Conservation (phyloP, 1,139 yeast species). For the Taphrina deformans region DNA sequence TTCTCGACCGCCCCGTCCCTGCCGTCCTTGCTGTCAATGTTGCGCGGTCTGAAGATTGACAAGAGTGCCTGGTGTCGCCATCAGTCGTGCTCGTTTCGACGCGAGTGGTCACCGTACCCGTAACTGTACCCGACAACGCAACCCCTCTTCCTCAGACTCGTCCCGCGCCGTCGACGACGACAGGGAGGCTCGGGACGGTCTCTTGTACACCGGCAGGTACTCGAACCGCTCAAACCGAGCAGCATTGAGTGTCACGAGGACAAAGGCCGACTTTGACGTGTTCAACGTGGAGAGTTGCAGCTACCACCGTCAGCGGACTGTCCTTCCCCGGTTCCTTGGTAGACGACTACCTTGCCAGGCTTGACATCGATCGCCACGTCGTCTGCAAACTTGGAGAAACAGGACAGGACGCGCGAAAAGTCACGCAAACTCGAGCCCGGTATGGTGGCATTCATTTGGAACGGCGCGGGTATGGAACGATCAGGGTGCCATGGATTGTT, state of each 20-base stretch:
- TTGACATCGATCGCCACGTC: constrained; percentile 37
- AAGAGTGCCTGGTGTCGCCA: constrained; percentile 33
- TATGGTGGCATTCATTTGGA: constrained; percentile 28
- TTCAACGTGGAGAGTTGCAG: constrained; percentile 36
- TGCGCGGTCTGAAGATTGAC: constrained; percentile 37
- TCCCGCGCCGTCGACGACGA: neutral
- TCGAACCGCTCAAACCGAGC: constrained; percentile 31
- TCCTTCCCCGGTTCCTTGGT: too few species aligned
- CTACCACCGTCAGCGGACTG: too few species aligned
- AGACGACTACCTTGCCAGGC: constrained; percentile 35
- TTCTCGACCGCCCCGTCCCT: constrained; percentile 38
- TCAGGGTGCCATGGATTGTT: too few species aligned
- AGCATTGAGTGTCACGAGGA: constrained; percentile 34
- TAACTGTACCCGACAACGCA: constrained; percentile 35
- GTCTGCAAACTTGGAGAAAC: constrained; percentile 34
- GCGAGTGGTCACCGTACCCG: constrained; percentile 4
- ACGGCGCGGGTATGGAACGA: too few species aligned
- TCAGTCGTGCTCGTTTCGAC: neutral
- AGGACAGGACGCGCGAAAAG: constrained; percentile 34
- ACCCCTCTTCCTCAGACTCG: neutral
- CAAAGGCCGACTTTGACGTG: constrained; percentile 38
- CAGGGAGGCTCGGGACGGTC: neutral
- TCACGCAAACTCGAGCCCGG: constrained; percentile 27
- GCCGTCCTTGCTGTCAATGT: constrained; percentile 35
- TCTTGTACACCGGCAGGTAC: neutral